Evolutionary conservation across 116 monocot genomes (phyloP).

Genomic region (Trichopus zeylanicus): DNA sequence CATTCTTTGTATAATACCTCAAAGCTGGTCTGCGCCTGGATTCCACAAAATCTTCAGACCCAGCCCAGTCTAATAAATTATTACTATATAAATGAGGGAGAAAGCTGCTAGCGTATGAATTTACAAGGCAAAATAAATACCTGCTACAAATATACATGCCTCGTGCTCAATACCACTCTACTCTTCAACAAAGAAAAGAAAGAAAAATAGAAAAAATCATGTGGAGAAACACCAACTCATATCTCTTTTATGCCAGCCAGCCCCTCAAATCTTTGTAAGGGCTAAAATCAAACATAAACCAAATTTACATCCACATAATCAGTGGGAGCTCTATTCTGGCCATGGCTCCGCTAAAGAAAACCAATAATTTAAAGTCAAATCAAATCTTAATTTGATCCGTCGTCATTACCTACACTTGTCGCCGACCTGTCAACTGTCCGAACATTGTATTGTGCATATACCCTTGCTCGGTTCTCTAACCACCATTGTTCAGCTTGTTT

Average conservation of each 20-base stretch:
- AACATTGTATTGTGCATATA: conserved; percentile 79
- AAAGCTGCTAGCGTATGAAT: conserved; percentile 15
- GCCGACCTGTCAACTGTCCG: conserved; percentile 61
- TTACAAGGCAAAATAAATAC: conserved; percentile 52
- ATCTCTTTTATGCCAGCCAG: conserved; percentile 10
- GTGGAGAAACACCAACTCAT: conserved; percentile 12
- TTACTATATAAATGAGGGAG: background rate
- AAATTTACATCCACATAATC: conserved; percentile 24
- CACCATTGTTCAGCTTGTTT: conserved; percentile 98
- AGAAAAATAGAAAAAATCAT: conserved; percentile 21
- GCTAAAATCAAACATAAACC: conserved; percentile 33
- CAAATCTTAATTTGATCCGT: conserved; percentile 17
- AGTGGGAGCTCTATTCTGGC: conserved; percentile 1
- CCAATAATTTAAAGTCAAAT: conserved; percentile 3
- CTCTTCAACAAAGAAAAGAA: conserved; percentile 15
- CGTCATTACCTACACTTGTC: conserved; percentile 25
- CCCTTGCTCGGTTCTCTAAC: conserved; percentile 81
- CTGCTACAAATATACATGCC: conserved; percentile 58
- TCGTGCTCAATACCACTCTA: conserved; percentile 34
- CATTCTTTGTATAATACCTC: too few species aligned
- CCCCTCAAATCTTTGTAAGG: conserved; percentile 15
- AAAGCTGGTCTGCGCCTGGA: too few species aligned
- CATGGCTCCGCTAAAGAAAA: conserved; percentile 9
- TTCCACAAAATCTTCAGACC: too few species aligned
- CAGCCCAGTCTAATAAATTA: too few species aligned